Base-by-base conservation (phyloP, 1,284 basidiomycete genomes). In the Pseudomicrostroma phylloplanum region DNA sequence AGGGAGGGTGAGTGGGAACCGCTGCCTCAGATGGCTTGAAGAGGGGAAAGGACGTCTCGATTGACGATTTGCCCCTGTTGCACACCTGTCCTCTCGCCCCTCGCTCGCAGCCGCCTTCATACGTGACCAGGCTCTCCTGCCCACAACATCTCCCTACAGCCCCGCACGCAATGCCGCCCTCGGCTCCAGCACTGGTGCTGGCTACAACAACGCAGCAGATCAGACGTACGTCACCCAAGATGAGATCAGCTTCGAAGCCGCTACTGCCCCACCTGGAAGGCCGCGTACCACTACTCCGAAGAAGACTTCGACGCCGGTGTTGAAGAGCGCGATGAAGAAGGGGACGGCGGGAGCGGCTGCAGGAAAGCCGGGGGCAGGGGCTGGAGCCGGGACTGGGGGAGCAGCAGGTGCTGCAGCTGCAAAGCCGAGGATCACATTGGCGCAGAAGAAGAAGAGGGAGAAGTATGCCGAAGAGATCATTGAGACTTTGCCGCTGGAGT, bases 401-500 rank as follows among this genome's bases (percentile, higher is more conserved):
- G 58, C 39, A 1, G 42, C 60, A 3, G n/a, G 61, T 26, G 57
- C 67, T 8, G 55, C 43, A 19, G 66, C 59, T 13, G 78, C 63
- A 8, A 90, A 89, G 75, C 82, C 84, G 4, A 90, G 89, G 79
- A 75, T 90, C 78, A 86, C 85, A 1, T 84, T 86, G 13, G 90
- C 89, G 72, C 89, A 91, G 80, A 91, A 87, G 83, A 90, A 88
- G 79, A 89, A 90, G 71, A 83, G 89, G 53, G 85, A 84, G 71
- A 69, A 70, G 11, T 72, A 71, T 41, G 70, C 73, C 0, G 72
- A 67, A 13, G 85, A 85, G 64, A 84, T 91, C 42, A 85, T 94
- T 48, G 85, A 87, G 40, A 86, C 85, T 62, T 82, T 96, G 41
- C 92, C 92, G 0, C 83, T 96, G 25, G 92, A 96, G 79, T 96